phyloP scores from a whole-genome alignment of 371 early-diverging fungal species.

The Batkoa obscura region DNA sequence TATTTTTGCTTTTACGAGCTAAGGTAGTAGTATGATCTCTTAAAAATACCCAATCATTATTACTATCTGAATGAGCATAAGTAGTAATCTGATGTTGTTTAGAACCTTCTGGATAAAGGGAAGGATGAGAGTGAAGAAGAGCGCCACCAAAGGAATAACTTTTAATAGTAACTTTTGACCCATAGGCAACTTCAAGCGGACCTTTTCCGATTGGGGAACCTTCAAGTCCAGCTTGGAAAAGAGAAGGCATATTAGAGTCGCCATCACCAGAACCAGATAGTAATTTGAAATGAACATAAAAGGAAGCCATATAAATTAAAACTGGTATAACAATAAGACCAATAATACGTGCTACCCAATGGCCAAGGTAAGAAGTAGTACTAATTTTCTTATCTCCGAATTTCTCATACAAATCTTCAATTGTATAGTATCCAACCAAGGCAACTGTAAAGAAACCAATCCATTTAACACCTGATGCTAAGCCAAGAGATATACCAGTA shows the following conservation, averaged over 20 bases:
- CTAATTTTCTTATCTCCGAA: constrained; percentile 69
- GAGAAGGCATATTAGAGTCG: constrained; percentile 95
- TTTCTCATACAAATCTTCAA: constrained; percentile 86
- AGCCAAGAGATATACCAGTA: constrained; percentile 85
- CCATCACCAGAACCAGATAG: constrained; percentile 79
- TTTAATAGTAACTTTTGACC: constrained; percentile 81
- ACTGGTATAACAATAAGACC: constrained; percentile 79
- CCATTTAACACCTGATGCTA: constrained; percentile 96
- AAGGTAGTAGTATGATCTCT: not conserved
- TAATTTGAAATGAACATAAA: constrained; percentile 82
- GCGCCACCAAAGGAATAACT: constrained; percentile 82
- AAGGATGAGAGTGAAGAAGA: constrained; percentile 92
- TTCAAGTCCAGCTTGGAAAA: constrained; percentile 88
- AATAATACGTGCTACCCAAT: constrained; percentile 59
- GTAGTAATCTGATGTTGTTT: constrained; percentile 97
- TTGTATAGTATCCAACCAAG: constrained; percentile 82
- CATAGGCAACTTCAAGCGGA: constrained; percentile 85
- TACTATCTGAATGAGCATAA: constrained; percentile 92
- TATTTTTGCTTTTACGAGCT: not conserved
- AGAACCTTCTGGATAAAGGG: constrained; percentile 83
- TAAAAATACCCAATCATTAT: constrained; percentile 83
- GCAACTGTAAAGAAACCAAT: constrained; percentile 94
- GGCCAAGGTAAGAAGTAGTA: constrained; percentile 39
- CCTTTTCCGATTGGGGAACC: constrained; percentile 64
- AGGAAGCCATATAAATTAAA: constrained; percentile 72